Evolutionary conservation across 1,284 basidiomycete species (phyloP), one percentile per base, ranked within the genome.

Genomic region (Grifola frondosa): DNA sequence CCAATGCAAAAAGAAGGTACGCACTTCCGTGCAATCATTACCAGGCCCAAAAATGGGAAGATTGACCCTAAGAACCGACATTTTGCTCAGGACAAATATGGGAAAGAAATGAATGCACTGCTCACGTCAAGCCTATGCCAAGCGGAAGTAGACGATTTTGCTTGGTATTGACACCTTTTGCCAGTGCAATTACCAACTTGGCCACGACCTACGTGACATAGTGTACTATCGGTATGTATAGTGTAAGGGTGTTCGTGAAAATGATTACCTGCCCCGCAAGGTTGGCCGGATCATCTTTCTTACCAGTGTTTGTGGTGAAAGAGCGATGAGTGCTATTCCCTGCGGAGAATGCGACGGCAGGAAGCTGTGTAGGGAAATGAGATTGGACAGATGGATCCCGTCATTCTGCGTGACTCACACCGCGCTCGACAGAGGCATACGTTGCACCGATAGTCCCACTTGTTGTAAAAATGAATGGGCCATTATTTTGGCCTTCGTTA

Each of bases 401-500:
- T n/a, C n/a, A n/a, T n/a, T n/a, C n/a, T n/a, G n/a, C n/a, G n/a
- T n/a, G 5, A 19, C 54, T 43, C 26, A 61, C 59, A 12, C 59
- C 59, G n/a, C 59, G 52, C 31, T 60, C 58, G 11, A 61, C 54
- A 3, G 58, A 48, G 12, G 42, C 40, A 42, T 61, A 61, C 3
- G 60, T 52, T 4, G 59, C 60, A 15, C 59, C 60, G 20, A 62
- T 53, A 10, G 60, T 61, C n/a, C 60, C 59, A 35, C 59, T 61
- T 19, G 59, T 44, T 1, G 59, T 62, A 30, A 49, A 62, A 35
- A 57, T 22, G 44, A 60, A 61, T 1, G 58, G 59, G 0, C 59
- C 60, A 17, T 47, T 53, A 43, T 61, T 61, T 7, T 44, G 46
- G n/a, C 60, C 59, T 34, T 62, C 59, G 32, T 62, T 62, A 1